Evolutionary conservation across 1,284 basidiomycete species (phyloP).

Genomic region (Apiotrichum porosum): DNA sequence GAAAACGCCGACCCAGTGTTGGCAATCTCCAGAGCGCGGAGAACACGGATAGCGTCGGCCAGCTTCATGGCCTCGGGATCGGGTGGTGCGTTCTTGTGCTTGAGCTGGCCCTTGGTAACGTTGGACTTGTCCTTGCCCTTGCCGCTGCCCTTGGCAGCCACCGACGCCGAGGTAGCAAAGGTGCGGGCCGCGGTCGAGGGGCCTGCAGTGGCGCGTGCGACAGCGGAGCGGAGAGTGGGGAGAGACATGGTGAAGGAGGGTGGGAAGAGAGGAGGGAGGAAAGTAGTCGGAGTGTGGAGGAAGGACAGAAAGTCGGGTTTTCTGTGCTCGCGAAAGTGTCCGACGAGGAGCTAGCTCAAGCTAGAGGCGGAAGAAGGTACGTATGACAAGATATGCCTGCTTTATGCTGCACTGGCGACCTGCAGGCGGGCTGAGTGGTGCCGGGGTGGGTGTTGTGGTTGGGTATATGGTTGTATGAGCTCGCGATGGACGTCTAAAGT

Average conservation of each 20-base stretch:
- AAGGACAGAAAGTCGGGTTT: no score
- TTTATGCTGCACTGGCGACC: no score
- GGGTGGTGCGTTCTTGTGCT: slow-evolving; percentile 5
- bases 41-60: slow-evolving; percentile 36
- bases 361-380: not conserved
- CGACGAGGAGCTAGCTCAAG: not conserved
- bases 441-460: no score
- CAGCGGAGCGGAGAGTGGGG: slow-evolving; percentile 4
- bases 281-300: no score
- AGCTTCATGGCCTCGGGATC: slow-evolving; percentile 36
- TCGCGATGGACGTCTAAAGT: no score
- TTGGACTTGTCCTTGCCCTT: slow-evolving; percentile 9
- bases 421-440: no score
- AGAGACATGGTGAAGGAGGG: slow-evolving; percentile 5
- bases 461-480: no score
- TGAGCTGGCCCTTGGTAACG: slow-evolving; percentile 6
- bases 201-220: slow-evolving; percentile 1
- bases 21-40: slow-evolving; percentile 65
- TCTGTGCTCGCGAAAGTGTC: no score
- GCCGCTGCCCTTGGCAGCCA: not conserved
- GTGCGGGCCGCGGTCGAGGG: slow-evolving; percentile 1
- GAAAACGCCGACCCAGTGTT: slow-evolving; percentile 71
- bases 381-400: no score
- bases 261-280: not conserved
- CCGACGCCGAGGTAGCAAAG: not conserved